Conservation (phyloP, 2,329 filamentous ascomycete species). For the Aspergillus uvarum region DNA sequence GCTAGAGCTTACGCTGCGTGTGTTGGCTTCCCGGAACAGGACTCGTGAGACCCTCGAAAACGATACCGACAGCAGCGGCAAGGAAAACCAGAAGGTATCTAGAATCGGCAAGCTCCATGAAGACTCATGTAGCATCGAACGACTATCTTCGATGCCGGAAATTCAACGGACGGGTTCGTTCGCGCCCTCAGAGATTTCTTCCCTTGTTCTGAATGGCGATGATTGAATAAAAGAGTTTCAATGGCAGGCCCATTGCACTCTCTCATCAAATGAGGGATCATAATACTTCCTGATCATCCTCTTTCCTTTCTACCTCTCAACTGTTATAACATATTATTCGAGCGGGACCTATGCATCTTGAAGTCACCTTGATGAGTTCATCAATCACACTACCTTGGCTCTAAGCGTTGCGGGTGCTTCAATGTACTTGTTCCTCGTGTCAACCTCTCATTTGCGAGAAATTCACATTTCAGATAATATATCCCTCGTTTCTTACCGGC, state of each 20-base stretch:
- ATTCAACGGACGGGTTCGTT: constrained; percentile 24
- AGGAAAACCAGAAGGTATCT: constrained; percentile 32
- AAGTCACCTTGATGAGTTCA: not conserved
- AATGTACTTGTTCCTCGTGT: not conserved
- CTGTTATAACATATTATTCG: not conserved
- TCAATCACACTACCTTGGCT: not conserved
- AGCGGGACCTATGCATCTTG: not conserved
- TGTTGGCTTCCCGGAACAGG: constrained; percentile 32
- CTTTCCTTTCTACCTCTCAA: not conserved
- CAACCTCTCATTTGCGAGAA: too few species aligned
- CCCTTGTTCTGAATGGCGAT: constrained; percentile 21
- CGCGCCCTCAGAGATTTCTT: constrained; percentile 11
- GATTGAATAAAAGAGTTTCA: not conserved
- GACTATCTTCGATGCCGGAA: constrained; percentile 39
- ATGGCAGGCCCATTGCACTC: not conserved
- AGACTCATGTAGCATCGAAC: constrained; percentile 29
- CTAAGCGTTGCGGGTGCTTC: not conserved
- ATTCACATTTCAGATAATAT: too few species aligned
- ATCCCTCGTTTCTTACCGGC: too few species aligned
- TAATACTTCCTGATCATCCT: not conserved
- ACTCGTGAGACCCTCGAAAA: constrained; percentile 32
- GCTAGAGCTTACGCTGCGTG: constrained; percentile 47
- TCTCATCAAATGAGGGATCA: not conserved
- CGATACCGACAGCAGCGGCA: constrained; percentile 42
- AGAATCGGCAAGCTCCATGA: constrained; percentile 25